Evolutionary conservation across 768 basidiomycete species (phyloP), one percentile per base, ranked within the genome.

Genomic region (Psilocybe azurescens): DNA sequence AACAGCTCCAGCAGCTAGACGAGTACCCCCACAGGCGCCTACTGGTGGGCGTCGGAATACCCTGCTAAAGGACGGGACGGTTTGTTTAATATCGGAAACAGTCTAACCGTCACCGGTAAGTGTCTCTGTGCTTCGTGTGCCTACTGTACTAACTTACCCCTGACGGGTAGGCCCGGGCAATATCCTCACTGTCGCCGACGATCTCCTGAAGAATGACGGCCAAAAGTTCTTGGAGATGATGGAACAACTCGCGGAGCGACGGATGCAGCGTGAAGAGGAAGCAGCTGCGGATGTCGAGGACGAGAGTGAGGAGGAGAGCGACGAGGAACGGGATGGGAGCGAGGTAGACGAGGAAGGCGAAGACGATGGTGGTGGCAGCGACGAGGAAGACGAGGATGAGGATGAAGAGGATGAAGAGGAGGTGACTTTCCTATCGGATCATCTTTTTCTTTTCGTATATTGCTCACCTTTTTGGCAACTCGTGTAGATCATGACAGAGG

Each of bases 211-310:
- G 83, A 99, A 99, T 70, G 96, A 99, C 70, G 97, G 97, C 2
- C 94, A 95, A 71, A 98, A 97, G 80, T 99, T 99, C 80, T 79
- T 99, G 69, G 97, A 99, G 81, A 99, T 99, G 97, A 99, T 99
- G 97, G 97, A 99, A 75, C 95, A 97, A 76, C 85, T 99, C 18
- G 96, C 97, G 0, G 95, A 97, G 71, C 86, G 94, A 53, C 86
- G 97, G 49, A 94, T 97, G 86, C 90, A 93, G 68, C 86, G 96
- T 3, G 96, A 98, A 72, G 91, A 95, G 56, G 81, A 81, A 60
- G 79, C 81, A 20, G 78, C 80, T 16, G 76, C 70, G 0, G 77
- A 78, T 63, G 78, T 81, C 8, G 79, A 81, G 64, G 81, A 81
- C 39, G 82, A 82, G 58, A 81, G 79, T 56, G 80, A 83, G 28